Evolutionary conservation across 2,329 filamentous ascomycete genomes (phyloP), one percentile per base, ranked within the genome.

Genomic region (Aspergillus sp.): DNA sequence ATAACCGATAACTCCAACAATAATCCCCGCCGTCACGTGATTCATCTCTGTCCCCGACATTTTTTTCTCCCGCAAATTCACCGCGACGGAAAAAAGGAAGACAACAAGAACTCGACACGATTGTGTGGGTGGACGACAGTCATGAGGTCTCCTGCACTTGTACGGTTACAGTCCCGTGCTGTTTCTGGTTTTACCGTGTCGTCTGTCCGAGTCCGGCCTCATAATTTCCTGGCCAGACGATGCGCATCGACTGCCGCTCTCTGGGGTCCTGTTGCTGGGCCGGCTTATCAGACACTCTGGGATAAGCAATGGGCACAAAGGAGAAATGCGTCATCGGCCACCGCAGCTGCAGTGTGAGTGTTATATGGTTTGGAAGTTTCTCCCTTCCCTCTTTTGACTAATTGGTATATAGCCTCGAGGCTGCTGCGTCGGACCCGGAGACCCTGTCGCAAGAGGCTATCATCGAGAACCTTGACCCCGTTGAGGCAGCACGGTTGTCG

Each of bases 401-500:
- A 53, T 42, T 29, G 30, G 4, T 29, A 4, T 42, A 9, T 57
- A 76, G 74, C 48, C 67, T 76, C 43, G 78, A 82, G 60, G 72
- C 80, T 55, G 80, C 80, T 10, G 71, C 74, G 38, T 72, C 74
- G 43, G 74, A 80, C 55, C 79, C 80, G 6, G 73, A 74, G 38
- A 65, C 69, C 40, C 69, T 85, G 44, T 74, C 79, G 2, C 79
- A 83, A 63, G 75, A 81, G 47, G 75, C 77, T 12, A 84, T 94
- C 52, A 83, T 89, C 45, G 81, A 86, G 57, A 90, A 89, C 63
- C 83, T 96, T 68, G 81, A 83, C 57, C 81, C 87, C 30, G 79
- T 83, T 50, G 93, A 98, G 71, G 82, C 81, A 48, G 77, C 82
- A 52, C 81, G 91, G 52, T 71, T 98, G 53, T 81, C 85, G 44